phyloP scores from a whole-genome alignment of 2,329 filamentous ascomycete species.

The Ophiognomonia clavigignenti-juglandacearum region DNA sequence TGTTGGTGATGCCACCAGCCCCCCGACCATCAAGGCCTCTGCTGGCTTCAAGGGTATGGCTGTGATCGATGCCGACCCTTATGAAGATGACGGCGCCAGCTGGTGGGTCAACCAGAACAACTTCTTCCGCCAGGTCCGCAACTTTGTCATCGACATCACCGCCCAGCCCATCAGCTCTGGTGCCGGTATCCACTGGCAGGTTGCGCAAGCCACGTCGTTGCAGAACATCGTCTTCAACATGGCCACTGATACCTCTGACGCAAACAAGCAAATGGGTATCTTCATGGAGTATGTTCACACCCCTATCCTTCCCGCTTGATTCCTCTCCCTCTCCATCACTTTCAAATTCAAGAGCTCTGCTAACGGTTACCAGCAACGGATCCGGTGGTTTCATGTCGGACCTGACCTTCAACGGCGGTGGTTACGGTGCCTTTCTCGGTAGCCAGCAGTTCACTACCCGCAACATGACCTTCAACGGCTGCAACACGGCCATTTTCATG shows the following conservation, averaged over 20 bases:
- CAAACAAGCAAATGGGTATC: constrained; percentile 69
- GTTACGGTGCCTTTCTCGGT: constrained; percentile 72
- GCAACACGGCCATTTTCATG: constrained; percentile 79
- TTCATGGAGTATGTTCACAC: too few species aligned
- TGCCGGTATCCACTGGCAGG: constrained; percentile 79
- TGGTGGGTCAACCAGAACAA: constrained; percentile 80
- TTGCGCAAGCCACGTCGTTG: constrained; percentile 74
- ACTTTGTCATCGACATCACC: constrained; percentile 74
- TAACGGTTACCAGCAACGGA: too few species aligned
- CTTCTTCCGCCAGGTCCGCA: constrained; percentile 79
- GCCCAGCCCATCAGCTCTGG: constrained; percentile 55
- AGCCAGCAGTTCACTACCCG: constrained; percentile 85
- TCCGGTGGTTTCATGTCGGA: constrained; percentile 82
- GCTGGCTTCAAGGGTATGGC: constrained; percentile 76
- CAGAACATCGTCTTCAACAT: constrained; percentile 82
- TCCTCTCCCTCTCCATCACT: too few species aligned
- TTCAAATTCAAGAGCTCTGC: too few species aligned
- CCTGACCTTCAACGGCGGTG: constrained; percentile 77
- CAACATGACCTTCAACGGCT: constrained; percentile 77
- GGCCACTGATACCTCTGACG: constrained; percentile 57
- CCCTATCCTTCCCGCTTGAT: too few species aligned
- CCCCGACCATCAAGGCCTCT: constrained; percentile 72
- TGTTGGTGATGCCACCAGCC: constrained; percentile 69
- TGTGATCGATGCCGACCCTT: constrained; percentile 84
- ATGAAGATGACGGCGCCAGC: constrained; percentile 62